A percentile compares a stretch with the other conserved stretches of the same genome.
Evolutionary conservation across 1,284 basidiomycete species (phyloP).

Genomic region (Trichosporon faecale): DNA sequence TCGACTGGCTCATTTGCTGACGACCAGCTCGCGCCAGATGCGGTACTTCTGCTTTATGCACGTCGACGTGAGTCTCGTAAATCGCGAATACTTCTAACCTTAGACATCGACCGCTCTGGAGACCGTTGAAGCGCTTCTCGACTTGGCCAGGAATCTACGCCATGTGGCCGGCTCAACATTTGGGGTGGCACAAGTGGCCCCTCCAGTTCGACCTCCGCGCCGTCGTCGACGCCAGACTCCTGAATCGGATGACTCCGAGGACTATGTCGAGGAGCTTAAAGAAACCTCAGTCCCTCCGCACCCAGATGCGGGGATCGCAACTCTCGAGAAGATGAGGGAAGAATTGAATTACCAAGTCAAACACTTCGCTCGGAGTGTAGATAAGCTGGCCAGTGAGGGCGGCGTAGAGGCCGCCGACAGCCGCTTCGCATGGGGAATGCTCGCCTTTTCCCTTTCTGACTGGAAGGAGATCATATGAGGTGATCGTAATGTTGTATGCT

Average conservation of each 20-base stretch:
- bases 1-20: background rate
- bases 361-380: slow-evolving; percentile 53
- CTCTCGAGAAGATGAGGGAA: slow-evolving; percentile 62
- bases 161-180: slow-evolving; percentile 25
- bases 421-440: slow-evolving; percentile 60
- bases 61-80: slow-evolving; percentile 56
- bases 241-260: slow-evolving; percentile 58
- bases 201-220: slow-evolving; percentile 57
- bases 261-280: slow-evolving; percentile 53
- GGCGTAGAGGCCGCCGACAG: slow-evolving; percentile 56
- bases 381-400: slow-evolving; percentile 54
- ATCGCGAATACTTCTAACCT: slow-evolving; percentile 54
- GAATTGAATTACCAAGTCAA: slow-evolving; percentile 69
- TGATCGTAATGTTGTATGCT: background rate
- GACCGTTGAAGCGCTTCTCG: slow-evolving; percentile 65
- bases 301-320: slow-evolving; percentile 53
- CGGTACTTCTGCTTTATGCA: slow-evolving; percentile 66
- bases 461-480: slow-evolving; percentile 63
- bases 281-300: slow-evolving; percentile 53
- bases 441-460: slow-evolving; percentile 74
- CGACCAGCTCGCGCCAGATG: slow-evolving; percentile 61
- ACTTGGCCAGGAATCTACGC: slow-evolving; percentile 67
- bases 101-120: slow-evolving; percentile 57
- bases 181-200: background rate
- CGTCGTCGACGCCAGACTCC: slow-evolving; percentile 53